Conservation (phyloP, 2,329 filamentous ascomycete genomes). For the Colletotrichum horii region DNA sequence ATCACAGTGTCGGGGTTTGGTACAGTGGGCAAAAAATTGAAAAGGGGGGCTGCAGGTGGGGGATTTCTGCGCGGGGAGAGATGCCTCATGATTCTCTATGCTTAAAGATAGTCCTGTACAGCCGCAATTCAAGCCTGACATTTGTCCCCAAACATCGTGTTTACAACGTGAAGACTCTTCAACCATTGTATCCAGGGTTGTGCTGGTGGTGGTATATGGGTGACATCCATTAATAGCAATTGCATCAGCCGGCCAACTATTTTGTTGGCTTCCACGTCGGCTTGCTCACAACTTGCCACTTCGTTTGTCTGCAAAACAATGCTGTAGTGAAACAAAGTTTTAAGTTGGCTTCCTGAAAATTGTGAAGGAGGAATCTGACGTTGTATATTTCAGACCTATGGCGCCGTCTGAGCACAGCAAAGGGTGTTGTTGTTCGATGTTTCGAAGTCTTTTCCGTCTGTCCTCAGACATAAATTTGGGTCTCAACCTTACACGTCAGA, state of each 20-base stretch:
- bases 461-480: no score
- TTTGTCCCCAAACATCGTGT: slow-evolving; percentile 25
- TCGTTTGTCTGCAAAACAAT: no score
- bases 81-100: slow-evolving; percentile 36
- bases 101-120: slow-evolving; percentile 28
- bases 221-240: neutral
- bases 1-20: slow-evolving; percentile 27
- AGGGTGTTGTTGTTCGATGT: no score
- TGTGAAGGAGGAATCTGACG: no score
- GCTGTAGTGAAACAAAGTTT: no score
- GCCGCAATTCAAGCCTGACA: slow-evolving; percentile 40
- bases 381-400: no score
- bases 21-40: slow-evolving; percentile 25
- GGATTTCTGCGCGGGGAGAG: slow-evolving; percentile 35
- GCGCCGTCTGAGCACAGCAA: no score
- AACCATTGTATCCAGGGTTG: neutral
- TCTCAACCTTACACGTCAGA: no score
- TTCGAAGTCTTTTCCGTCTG: no score
- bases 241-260: neutral
- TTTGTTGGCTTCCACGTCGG: neutral
- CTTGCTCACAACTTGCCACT: neutral
- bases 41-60: slow-evolving; percentile 37
- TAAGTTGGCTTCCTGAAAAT: no score
- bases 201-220: neutral
- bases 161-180: neutral